These are phyloP conservation scores for Endoconidiophora laricicola DNA, from an alignment of 2,329 filamentous ascomycete species.

Conservation along the genomic window DNA sequence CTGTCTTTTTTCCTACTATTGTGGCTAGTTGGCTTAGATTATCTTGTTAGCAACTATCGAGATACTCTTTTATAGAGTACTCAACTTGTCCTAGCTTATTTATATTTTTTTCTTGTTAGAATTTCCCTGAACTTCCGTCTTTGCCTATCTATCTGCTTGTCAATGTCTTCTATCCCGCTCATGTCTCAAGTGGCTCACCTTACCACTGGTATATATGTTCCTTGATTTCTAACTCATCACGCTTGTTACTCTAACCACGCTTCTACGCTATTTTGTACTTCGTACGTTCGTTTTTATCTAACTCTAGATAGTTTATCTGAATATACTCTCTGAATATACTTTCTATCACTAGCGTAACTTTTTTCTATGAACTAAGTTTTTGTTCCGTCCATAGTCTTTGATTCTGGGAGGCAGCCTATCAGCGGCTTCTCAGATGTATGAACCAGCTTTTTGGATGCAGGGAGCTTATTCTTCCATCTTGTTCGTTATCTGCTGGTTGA, in stretches of 20 bases:
- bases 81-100: background rate
- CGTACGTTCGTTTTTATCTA: too few species aligned
- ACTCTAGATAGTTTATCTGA: background rate
- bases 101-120: slow-evolving; percentile 3
- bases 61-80: too few species aligned
- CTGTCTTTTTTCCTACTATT: background rate
- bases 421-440: background rate
- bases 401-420: background rate
- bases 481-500: too few species aligned
- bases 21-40: background rate
- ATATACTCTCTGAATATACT: background rate
- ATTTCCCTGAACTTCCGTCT: background rate
- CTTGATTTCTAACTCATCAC: too few species aligned
- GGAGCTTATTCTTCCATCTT: background rate
- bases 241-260: too few species aligned
- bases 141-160: background rate
- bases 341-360: too few species aligned
- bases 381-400: too few species aligned
- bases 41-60: slow-evolving; percentile 6
- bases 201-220: background rate
- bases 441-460: background rate
- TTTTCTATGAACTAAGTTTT: too few species aligned
- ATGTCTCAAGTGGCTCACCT: background rate
- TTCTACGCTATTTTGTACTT: too few species aligned
- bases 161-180: background rate